Evolutionary conservation across 2,329 filamentous ascomycete species (phyloP).

Genomic region (Trichoderma gracile): DNA sequence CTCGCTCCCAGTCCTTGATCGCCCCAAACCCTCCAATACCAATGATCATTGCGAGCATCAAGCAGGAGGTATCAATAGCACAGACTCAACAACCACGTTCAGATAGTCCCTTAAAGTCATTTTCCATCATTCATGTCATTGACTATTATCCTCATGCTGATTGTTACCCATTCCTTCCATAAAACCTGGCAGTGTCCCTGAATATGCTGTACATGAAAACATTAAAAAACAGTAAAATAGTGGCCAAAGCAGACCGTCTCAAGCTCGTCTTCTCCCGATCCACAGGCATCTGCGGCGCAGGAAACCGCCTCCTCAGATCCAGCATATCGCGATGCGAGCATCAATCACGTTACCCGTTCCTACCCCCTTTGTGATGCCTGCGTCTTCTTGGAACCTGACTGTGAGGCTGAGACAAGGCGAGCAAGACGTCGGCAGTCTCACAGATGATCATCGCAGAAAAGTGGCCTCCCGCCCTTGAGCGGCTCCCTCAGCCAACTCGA

Average conservation of each 20-base stretch:
- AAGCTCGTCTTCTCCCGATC: slow-evolving; percentile 1
- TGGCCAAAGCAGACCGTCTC: slow-evolving; percentile 21
- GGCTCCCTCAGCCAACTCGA: not conserved
- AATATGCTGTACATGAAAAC: slow-evolving; percentile 30
- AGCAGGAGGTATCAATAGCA: not conserved
- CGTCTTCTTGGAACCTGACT: not conserved
- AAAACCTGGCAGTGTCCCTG: slow-evolving; percentile 26
- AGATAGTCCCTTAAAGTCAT: not conserved
- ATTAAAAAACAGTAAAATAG: slow-evolving; percentile 22
- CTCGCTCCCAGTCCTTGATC: slow-evolving; percentile 32
- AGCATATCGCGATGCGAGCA: not conserved
- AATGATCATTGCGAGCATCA: slow-evolving; percentile 21
- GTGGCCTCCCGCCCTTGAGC: not conserved
- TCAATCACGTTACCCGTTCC: not conserved
- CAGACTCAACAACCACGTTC: not conserved
- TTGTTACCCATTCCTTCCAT: slow-evolving; percentile 27
- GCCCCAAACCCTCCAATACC: slow-evolving; percentile 37
- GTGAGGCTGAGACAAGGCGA: not conserved
- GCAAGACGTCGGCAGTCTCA: not conserved
- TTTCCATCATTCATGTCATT: slow-evolving; percentile 22
- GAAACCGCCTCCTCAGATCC: slow-evolving; percentile 1
- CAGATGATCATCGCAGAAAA: not conserved
- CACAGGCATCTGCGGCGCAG: not conserved
- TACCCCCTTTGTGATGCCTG: not conserved
- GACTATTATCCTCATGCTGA: slow-evolving; percentile 21